phyloP scores from a whole-genome alignment of 192 early-diverging fungal species.

The Funneliformis geosporum region DNA sequence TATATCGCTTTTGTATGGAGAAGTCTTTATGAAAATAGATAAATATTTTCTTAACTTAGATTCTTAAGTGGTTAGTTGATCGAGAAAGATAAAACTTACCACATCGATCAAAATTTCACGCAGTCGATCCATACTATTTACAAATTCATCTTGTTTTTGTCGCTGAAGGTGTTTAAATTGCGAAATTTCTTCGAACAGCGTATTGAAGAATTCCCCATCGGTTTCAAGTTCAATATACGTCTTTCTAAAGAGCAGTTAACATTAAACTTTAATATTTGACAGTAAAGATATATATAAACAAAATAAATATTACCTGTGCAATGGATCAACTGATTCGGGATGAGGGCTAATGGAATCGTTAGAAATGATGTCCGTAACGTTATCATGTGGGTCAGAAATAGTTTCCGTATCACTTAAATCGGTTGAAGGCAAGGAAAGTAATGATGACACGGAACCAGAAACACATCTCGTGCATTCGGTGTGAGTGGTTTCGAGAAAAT shows the following conservation, averaged over 20 bases:
- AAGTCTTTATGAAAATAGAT: constrained; percentile 43
- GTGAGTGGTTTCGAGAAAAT: neutral
- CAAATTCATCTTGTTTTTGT: constrained; percentile 53
- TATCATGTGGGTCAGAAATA: neutral
- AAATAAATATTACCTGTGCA: neutral
- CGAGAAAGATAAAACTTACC: neutral
- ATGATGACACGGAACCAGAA: neutral
- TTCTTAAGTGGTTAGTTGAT: neutral
- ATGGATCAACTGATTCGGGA: neutral
- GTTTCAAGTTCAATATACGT: constrained; percentile 47
- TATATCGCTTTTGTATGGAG: constrained; percentile 76
- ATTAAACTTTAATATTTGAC: neutral
- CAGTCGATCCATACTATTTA: constrained; percentile 55
- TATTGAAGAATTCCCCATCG: constrained; percentile 62
- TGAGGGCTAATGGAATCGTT: neutral
- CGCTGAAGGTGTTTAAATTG: constrained; percentile 60
- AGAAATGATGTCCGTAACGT: neutral
- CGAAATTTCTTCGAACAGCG: constrained; percentile 57
- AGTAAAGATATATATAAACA: too few relatives aligned
- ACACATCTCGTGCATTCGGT: neutral
- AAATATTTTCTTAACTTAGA: too few relatives aligned
- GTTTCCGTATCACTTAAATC: neutral
- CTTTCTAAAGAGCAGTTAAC: constrained; percentile 9
- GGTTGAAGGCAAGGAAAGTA: neutral
- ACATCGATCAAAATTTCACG: constrained; percentile 54